Conservation (phyloP, 768 basidiomycete species). For the Fibroporia radiculosa region DNA sequence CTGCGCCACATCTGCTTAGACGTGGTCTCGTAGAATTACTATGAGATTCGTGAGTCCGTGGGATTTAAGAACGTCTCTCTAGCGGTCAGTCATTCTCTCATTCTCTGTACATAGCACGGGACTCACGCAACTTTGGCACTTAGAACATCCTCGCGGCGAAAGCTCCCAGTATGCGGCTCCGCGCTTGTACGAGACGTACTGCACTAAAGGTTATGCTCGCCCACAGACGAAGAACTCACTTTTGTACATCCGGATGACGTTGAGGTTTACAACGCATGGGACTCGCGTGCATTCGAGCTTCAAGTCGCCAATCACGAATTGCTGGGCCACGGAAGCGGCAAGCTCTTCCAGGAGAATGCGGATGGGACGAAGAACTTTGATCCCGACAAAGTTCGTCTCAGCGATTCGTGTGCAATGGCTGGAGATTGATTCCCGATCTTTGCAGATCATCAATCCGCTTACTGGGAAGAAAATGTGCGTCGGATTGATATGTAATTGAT, state of each 20-base stretch:
- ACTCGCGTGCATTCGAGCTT: conserved; percentile 70
- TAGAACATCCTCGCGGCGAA: conserved; percentile 86
- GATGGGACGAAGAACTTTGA: conserved; percentile 83
- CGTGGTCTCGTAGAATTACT: conserved; percentile 54
- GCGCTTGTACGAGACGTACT: not conserved
- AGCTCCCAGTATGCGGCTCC: conserved; percentile 51
- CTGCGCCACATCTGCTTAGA: not conserved
- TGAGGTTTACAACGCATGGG: conserved; percentile 70
- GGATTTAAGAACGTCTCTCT: conserved; percentile 91
- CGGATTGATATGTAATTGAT: not conserved
- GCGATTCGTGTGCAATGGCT: not conserved
- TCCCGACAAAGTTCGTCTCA: conserved; percentile 40
- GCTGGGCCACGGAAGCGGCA: conserved; percentile 80
- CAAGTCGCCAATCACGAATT: conserved; percentile 91
- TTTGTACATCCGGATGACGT: conserved; percentile 79
- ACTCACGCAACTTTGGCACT: not conserved
- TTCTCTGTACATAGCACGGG: too few relatives aligned
- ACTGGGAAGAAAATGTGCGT: conserved; percentile 68
- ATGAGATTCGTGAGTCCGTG: conserved; percentile 69
- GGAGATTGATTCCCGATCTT: not conserved
- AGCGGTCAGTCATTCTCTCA: conserved; percentile 39
- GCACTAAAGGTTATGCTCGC: not conserved
- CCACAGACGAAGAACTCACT: conserved; percentile 66
- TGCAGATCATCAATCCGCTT: conserved; percentile 71
- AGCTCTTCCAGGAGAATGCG: conserved; percentile 68